Evolutionary conservation across 2,329 filamentous ascomycete genomes (phyloP).

Genomic region (Colletotrichum chlorophyti): DNA sequence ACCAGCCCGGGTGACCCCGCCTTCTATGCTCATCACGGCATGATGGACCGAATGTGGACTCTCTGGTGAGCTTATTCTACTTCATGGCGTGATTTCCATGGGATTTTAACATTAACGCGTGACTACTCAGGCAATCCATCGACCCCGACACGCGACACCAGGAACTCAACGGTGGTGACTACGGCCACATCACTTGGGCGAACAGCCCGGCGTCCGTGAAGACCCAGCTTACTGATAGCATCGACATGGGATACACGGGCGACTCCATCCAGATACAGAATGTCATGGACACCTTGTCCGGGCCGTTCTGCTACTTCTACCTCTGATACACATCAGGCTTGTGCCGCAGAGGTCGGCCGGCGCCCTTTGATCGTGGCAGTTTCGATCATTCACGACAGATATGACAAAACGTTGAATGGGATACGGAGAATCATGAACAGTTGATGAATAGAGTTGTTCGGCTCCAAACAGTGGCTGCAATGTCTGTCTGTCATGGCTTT

Average conservation of each 20-base stretch:
- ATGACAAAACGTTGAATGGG: too few species aligned
- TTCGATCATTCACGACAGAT: too few species aligned
- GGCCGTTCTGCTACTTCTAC: constrained; percentile 40
- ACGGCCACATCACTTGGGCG: constrained; percentile 38
- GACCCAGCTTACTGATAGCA: constrained; percentile 33
- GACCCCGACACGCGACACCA: constrained; percentile 31
- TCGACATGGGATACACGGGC: constrained; percentile 39
- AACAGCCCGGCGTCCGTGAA: constrained; percentile 35
- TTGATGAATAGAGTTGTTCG: too few species aligned
- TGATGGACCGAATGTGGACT: constrained; percentile 37
- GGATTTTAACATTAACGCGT: accelerated
- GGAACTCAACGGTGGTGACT: constrained; percentile 35
- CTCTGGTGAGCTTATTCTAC: constrained; percentile 29
- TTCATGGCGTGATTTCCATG: not conserved
- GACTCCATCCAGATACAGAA: constrained; percentile 34
- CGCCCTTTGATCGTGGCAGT: too few species aligned
- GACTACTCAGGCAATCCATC: constrained; percentile 28
- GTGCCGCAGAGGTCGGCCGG: too few species aligned
- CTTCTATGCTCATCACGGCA: constrained; percentile 35
- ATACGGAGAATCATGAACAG: too few species aligned
- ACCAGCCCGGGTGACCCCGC: constrained; percentile 33
- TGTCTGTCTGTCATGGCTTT: too few species aligned
- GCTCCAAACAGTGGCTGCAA: too few species aligned
- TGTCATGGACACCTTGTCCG: constrained; percentile 38
- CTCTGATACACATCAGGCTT: too few species aligned